phyloP scores from a whole-genome alignment of 768 basidiomycete genomes.

The Pisolithus tinctorius region DNA sequence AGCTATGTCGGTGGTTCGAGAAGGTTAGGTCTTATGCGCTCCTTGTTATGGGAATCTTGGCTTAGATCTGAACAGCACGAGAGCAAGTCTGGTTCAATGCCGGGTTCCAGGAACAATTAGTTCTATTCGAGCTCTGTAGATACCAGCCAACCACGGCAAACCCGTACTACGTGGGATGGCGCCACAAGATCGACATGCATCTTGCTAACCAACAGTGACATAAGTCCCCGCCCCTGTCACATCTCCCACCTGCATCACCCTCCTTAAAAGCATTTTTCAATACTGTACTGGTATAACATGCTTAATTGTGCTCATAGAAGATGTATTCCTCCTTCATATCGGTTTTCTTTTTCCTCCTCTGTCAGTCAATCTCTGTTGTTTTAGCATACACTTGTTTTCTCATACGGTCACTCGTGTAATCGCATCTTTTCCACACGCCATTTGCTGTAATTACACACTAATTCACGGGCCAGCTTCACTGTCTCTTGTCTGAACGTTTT shows the following conservation, averaged over 20 bases:
- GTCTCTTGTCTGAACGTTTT: background rate
- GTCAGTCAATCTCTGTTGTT: background rate
- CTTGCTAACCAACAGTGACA: constrained; percentile 27
- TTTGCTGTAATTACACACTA: too few relatives aligned
- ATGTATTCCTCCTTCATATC: constrained; percentile 9
- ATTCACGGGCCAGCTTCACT: background rate
- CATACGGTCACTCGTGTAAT: too few relatives aligned
- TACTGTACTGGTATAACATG: constrained; percentile 9
- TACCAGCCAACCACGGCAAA: constrained; percentile 54
- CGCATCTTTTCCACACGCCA: too few relatives aligned
- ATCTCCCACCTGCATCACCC: background rate
- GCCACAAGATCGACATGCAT: constrained; percentile 44
- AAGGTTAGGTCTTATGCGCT: constrained; percentile 35
- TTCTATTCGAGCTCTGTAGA: constrained; percentile 66
- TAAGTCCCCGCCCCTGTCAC: background rate
- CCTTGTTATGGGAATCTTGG: constrained; percentile 1
- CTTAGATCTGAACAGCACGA: constrained; percentile 38
- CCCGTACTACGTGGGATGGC: constrained; percentile 66
- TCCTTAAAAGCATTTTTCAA: background rate
- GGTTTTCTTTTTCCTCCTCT: constrained; percentile 4
- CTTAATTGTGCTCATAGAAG: constrained; percentile 8
- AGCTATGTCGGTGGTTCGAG: constrained; percentile 54
- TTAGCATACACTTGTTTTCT: background rate
- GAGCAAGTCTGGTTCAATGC: constrained; percentile 75
- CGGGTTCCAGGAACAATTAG: constrained; percentile 76